Percentiles rank a stretch among this genome's conserved stretches.
Evolutionary conservation across 352 stramenopile genomes (phyloP).

Genomic region (Globisporangium paroecandrum): DNA sequence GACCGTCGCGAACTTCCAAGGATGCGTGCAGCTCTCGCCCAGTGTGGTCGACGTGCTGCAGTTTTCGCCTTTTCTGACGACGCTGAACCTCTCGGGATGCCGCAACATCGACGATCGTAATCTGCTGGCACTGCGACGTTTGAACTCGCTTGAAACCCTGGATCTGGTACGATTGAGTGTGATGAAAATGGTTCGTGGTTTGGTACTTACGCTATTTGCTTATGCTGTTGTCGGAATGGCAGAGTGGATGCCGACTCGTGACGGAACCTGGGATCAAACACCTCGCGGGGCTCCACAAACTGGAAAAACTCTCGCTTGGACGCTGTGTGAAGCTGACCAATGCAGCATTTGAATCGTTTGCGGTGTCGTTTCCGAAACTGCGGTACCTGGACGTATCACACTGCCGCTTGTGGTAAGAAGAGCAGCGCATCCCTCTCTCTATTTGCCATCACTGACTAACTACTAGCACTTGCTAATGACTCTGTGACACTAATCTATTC

Average conservation of each 20-base stretch:
- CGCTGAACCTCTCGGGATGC: conserved; percentile 60
- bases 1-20: conserved; percentile 44
- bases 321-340: conserved; percentile 56
- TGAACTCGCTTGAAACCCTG: conserved; percentile 40
- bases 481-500: not conserved
- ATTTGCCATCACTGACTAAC: not conserved
- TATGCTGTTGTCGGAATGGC: not conserved
- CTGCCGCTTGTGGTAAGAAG: conserved; percentile 41
- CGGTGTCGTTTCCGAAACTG: conserved; percentile 34
- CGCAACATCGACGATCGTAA: conserved; percentile 54
- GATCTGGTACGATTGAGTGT: conserved; percentile 43
- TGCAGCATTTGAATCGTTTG: conserved; percentile 41
- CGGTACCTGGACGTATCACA: conserved; percentile 51
- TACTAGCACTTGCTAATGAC: not conserved
- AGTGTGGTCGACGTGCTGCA: conserved; percentile 51
- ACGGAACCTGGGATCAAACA: conserved; percentile 54
- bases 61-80: conserved; percentile 51
- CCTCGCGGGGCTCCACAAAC: conserved; percentile 33
- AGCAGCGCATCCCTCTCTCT: not conserved
- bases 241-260: conserved; percentile 53
- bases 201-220: not conserved
- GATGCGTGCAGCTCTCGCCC: conserved; percentile 40
- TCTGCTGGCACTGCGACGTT: conserved; percentile 33
- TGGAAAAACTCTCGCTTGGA: conserved; percentile 55
- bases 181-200: not conserved